Base-by-base conservation (phyloP, 2,329 filamentous ascomycete genomes). In the Sclerotinia glacialis region DNA sequence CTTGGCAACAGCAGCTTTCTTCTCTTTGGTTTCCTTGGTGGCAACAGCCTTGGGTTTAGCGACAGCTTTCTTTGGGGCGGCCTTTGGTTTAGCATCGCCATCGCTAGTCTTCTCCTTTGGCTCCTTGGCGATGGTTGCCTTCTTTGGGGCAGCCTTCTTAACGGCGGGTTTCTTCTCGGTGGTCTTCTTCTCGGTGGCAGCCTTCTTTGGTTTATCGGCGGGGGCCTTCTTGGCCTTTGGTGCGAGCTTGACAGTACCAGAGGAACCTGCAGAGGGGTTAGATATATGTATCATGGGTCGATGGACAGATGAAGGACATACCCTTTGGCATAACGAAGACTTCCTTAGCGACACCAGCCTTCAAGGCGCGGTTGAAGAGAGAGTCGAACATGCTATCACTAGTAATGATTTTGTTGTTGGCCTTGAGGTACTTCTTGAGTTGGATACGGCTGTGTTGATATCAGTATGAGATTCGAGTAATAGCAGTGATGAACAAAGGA, bases 361-460 rank as follows among this genome's bases (percentile, higher is more conserved):
- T 82, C 75, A 91, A 83, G 66, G 88, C 88, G 73, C 85, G 83
- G 83, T 90, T 91, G 83, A 91, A 87, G 54, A 89, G 86, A 74
- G 80, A 80, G 77, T 87, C 88, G 78, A 91, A 90, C 67, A 82
- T 81, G 65, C 79, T 78, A 69, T 85, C 83, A 71, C 79, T 82
- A 65, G 83, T 80, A 71, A 79, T 81, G 74, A 88, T 81, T 75
- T 85, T 85, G 82, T 90, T 90, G 85, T 90, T 91, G 77, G 85
- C 83, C 77, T 83, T 83, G 72, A 91, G 86, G 78, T 91, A 91
- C 78, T 91, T 91, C 84, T 90, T 90, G 78, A 91, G 84, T 66
- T 86, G 86, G 79, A 89, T 86, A 76, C 89, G 89, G 73, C 77
- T 78, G 65, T 58, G 49, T 50, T 63, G 50, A 68, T 68, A 69